phyloP scores from a whole-genome alignment of 1,284 basidiomycete species.

The Apiotrichum akiyoshidainum region DNA sequence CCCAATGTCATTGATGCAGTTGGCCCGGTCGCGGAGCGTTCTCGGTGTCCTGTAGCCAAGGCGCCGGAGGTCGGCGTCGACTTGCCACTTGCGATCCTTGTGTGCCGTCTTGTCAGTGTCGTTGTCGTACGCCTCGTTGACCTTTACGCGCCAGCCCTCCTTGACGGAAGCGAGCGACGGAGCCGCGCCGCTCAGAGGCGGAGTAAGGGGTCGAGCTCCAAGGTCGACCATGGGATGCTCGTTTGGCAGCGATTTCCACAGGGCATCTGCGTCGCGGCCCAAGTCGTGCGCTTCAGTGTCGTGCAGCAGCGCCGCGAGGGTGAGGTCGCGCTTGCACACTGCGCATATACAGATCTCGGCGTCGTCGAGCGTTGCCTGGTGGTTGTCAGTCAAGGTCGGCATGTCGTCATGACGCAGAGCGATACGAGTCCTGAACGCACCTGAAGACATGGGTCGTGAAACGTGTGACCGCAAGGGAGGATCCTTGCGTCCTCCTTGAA shows the following conservation, averaged over 20 bases:
- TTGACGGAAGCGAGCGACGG: neutral
- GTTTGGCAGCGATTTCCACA: neutral
- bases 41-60: neutral
- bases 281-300: neutral
- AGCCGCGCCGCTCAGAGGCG: neutral
- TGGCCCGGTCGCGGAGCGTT: neutral
- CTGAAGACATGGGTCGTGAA: neutral
- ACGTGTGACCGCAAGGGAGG: neutral
- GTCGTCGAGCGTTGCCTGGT: neutral
- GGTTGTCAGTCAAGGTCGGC: no score
- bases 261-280: neutral
- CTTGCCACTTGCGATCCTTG: conserved; percentile 1
- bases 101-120: neutral
- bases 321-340: conserved; percentile 1
- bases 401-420: no score
- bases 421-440: neutral
- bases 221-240: no score
- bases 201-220: neutral
- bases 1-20: neutral
- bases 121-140: conserved; percentile 1
- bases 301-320: conserved; percentile 2
- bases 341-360: neutral
- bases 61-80: neutral
- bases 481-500: neutral
- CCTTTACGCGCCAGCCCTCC: neutral